Conservation (phyloP, 257 asterid species). For the Capsicum pubescens region DNA sequence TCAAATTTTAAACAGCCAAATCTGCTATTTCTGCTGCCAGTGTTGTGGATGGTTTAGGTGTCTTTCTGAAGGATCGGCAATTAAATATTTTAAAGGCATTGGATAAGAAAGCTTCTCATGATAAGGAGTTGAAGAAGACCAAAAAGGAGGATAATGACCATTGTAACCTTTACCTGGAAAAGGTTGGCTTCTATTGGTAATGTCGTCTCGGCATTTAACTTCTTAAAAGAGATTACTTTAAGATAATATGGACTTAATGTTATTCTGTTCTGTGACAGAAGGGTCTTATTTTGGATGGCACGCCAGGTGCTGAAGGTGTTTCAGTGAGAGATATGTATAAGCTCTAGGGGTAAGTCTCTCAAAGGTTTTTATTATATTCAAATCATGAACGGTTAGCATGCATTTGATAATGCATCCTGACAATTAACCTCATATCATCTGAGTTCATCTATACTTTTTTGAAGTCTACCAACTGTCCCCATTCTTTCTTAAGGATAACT, state of each 20-base stretch:
- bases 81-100: slow-evolving; percentile 83
- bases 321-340: slow-evolving; percentile 79
- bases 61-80: slow-evolving; percentile 77
- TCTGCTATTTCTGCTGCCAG: slow-evolving; percentile 76
- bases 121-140: slow-evolving; percentile 76
- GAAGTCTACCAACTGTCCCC: neutral
- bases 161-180: slow-evolving; percentile 84
- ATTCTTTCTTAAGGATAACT: neutral
- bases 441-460: neutral
- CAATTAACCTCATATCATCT: slow-evolving; percentile 18
- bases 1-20: slow-evolving; percentile 74
- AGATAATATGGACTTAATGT: slow-evolving; percentile 30
- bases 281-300: slow-evolving; percentile 81
- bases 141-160: slow-evolving; percentile 73
- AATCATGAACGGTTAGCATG: neutral
- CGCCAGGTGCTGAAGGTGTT: slow-evolving; percentile 94
- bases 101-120: slow-evolving; percentile 78
- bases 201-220: slow-evolving; percentile 21
- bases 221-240: slow-evolving; percentile 21
- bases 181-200: slow-evolving; percentile 54
- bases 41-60: slow-evolving; percentile 60
- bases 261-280: slow-evolving; percentile 58
- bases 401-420: neutral
- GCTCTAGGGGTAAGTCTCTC: slow-evolving; percentile 72
- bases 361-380: neutral